Conservation (phyloP, 805 yeast genomes). For the Maudiozyma turicensis region DNA sequence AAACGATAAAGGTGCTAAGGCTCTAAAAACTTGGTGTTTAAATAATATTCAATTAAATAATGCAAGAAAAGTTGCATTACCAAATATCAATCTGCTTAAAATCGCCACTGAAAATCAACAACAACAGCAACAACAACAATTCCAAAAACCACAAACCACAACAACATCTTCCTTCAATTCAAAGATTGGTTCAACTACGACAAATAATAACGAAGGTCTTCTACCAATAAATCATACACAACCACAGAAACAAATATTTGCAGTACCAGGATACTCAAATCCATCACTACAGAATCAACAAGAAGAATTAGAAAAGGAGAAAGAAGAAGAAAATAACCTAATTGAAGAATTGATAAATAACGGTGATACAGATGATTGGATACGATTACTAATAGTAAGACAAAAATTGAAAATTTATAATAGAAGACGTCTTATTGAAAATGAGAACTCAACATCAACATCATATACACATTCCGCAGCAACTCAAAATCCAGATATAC, state of each 20-base stretch:
- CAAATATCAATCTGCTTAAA: constrained; percentile 12
- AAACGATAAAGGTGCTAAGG: constrained; percentile 39
- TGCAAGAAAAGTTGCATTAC: constrained; percentile 32
- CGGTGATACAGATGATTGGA: constrained; percentile 32
- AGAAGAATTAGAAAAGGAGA: constrained; percentile 10
- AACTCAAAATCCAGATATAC: not conserved
- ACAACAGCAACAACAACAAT: not conserved
- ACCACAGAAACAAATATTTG: constrained; percentile 1
- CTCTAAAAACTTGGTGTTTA: constrained; percentile 49
- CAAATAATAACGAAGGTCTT: not conserved
- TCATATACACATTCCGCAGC: not conserved
- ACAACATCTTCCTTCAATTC: not conserved
- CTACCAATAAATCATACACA: constrained; percentile 1
- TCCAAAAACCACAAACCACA: not conserved
- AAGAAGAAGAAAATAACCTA: constrained; percentile 15
- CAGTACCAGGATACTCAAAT: constrained; percentile 27
- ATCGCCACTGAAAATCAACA: not conserved
- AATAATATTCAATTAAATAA: constrained; percentile 35
- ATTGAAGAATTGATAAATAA: constrained; percentile 24
- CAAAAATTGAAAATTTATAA: constrained; percentile 21
- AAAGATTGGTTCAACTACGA: not conserved
- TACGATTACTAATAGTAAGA: constrained; percentile 24
- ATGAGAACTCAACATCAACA: not conserved
- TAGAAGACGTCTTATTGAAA: constrained; percentile 5
- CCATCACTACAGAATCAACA: constrained; percentile 14